Evolutionary conservation across 805 yeast genomes (phyloP).

Genomic region (Saccharomycopsis amapae): DNA sequence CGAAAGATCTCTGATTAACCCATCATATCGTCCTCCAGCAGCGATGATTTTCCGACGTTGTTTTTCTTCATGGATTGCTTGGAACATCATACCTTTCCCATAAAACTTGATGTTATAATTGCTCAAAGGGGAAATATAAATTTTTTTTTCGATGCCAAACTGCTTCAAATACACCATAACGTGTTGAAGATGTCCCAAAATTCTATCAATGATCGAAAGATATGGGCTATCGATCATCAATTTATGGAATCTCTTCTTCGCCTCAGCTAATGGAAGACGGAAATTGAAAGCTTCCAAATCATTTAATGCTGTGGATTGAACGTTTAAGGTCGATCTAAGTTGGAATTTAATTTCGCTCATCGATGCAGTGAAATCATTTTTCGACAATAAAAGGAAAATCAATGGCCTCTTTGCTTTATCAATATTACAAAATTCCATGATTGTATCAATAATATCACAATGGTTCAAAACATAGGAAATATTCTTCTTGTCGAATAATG

Average conservation of each 20-base stretch:
- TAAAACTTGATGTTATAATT: conserved; percentile 80
- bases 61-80: conserved; percentile 64
- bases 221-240: conserved; percentile 70
- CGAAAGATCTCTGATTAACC: conserved; percentile 57
- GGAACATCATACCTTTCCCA: conserved; percentile 80
- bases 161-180: conserved; percentile 48
- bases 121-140: conserved; percentile 72
- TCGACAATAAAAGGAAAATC: conserved; percentile 1
- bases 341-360: conserved; percentile 48
- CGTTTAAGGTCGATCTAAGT: conserved; percentile 37
- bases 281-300: conserved; percentile 80
- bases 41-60: conserved; percentile 47
- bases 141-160: conserved; percentile 50
- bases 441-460: conserved; percentile 65
- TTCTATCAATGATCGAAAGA: conserved; percentile 51
- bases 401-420: conserved; percentile 53
- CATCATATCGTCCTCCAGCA: conserved; percentile 93
- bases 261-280: conserved; percentile 55
- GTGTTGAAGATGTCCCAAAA: conserved; percentile 52
- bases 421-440: conserved; percentile 76
- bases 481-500: conserved; percentile 53
- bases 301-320: conserved; percentile 74
- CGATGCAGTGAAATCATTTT: conserved; percentile 10
- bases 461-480: conserved; percentile 69
- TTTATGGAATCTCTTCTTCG: conserved; percentile 54